Base-by-base conservation (phyloP, 75 land plant species). In the Pseudotsuga menziesii region DNA sequence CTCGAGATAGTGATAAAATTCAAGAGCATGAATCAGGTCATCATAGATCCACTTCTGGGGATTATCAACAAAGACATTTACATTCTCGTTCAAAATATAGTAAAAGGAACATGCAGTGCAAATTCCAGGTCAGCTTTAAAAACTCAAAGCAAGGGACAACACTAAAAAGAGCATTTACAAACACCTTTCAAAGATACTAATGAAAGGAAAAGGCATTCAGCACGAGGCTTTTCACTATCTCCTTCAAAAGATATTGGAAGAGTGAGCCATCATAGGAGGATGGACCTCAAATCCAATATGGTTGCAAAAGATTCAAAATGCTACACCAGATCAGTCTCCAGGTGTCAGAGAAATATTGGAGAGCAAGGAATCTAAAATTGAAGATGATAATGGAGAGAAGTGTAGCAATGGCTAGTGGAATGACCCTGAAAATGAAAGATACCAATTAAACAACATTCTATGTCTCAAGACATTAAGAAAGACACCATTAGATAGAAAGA, bases 401-500 rank as follows among this genome's bases (percentile, higher is more conserved):
- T 14, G 16, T 41, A 70, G 44, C 19, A n/a, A 41, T 5, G 14
- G 4, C 20, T 22, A 70, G 19, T 36, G 16, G 20, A 17, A 57
- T 57, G 58, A 57, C 1, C 1, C 0, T 12, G 58, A 57, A 57
- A 70, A 41, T 8, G 72, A 70, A 17, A 35, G 16, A 70, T 70
- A 70, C 69, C 52, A 56, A 12, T 85, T 76, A 4, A 79, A 55
- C 25, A 44, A 16, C 14, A 41, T 52, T 72, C 56, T 5, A 58
- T 17, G 20, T 26, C n/a, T 61, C n/a, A 44, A 69, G 74, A 29
- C 52, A 71, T 35, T 39, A 39, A 66, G 66, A 73, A 22, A 69
- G 78, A 61, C 32, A 54, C 74, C 66, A 73, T 39, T 5, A 76
- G 69, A 54, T 57, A 72, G 29, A 76, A 16, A 66, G 62, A 48